Conservation (phyloP, 2,329 filamentous ascomycete species). For the Colletotrichum tabaci region DNA sequence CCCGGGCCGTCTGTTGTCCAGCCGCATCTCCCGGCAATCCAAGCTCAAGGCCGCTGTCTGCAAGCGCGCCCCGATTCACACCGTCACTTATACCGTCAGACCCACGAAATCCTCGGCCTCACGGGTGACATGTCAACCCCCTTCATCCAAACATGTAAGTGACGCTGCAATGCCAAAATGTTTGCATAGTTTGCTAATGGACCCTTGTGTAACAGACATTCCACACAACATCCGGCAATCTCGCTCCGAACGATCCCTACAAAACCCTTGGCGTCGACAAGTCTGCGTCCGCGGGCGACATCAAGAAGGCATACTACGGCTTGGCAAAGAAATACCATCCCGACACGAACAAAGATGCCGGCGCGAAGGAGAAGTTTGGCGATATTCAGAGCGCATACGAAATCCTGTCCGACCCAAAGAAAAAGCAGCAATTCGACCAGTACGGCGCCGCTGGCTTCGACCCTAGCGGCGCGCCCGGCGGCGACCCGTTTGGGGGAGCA, state of each 20-base stretch:
- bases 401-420: slow-evolving; percentile 91
- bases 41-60: slow-evolving; percentile 58
- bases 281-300: slow-evolving; percentile 84
- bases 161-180: not conserved
- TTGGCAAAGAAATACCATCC: slow-evolving; percentile 98
- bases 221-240: slow-evolving; percentile 69
- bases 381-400: slow-evolving; percentile 97
- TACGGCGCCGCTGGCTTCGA: slow-evolving; percentile 93
- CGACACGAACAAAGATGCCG: slow-evolving; percentile 95
- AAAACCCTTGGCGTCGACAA: slow-evolving; percentile 87
- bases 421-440: slow-evolving; percentile 92
- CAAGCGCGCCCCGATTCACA: slow-evolving; percentile 49
- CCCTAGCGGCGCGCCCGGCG: slow-evolving; percentile 75
- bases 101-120: slow-evolving; percentile 44
- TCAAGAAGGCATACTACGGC: slow-evolving; percentile 99
- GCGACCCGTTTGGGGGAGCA: slow-evolving; percentile 73
- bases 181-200: slow-evolving; percentile 14
- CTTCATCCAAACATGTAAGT: slow-evolving; percentile 44
- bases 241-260: slow-evolving; percentile 84
- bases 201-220: slow-evolving; percentile 61
- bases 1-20: slow-evolving; percentile 59
- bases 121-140: slow-evolving; percentile 48
- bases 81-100: slow-evolving; percentile 37
- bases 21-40: slow-evolving; percentile 55
- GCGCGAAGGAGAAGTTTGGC: slow-evolving; percentile 94